Conservation (phyloP, 148 eudicot species). For the Diospyros kaki region DNA sequence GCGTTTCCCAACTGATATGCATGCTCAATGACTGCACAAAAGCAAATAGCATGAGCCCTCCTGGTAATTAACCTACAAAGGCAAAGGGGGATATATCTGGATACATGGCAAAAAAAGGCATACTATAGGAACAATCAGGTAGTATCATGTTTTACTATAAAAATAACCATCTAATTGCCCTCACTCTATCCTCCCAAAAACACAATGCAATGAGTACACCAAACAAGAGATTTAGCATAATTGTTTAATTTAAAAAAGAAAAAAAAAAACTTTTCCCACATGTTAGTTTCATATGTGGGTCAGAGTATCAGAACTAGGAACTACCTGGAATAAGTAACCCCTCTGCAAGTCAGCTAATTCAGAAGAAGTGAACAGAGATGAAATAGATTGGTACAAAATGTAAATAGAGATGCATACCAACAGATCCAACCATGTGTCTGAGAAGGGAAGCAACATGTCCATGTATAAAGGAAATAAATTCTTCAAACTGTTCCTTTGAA, state of each 20-base stretch:
- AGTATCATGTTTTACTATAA: not conserved
- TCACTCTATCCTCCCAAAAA: not conserved
- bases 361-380: not conserved
- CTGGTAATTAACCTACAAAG: not conserved
- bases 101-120: not conserved
- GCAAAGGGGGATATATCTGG: not conserved
- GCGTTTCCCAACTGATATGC: constrained; percentile 77
- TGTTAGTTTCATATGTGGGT: not conserved
- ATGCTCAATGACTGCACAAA: constrained; percentile 74
- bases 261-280: not conserved
- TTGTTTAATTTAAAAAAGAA: not conserved
- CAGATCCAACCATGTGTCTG: constrained; percentile 83
- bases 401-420: constrained; percentile 48
- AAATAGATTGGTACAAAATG: not conserved
- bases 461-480: constrained; percentile 72
- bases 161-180: constrained; percentile 2
- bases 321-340: not conserved
- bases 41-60: constrained; percentile 4
- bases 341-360: not conserved
- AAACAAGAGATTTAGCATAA: not conserved
- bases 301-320: not conserved
- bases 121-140: not conserved
- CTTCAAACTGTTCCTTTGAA: constrained; percentile 71
- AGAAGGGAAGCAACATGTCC: constrained; percentile 94
- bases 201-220: not conserved